Conservation (phyloP, 768 basidiomycete species). For the Naematelia encephala region DNA sequence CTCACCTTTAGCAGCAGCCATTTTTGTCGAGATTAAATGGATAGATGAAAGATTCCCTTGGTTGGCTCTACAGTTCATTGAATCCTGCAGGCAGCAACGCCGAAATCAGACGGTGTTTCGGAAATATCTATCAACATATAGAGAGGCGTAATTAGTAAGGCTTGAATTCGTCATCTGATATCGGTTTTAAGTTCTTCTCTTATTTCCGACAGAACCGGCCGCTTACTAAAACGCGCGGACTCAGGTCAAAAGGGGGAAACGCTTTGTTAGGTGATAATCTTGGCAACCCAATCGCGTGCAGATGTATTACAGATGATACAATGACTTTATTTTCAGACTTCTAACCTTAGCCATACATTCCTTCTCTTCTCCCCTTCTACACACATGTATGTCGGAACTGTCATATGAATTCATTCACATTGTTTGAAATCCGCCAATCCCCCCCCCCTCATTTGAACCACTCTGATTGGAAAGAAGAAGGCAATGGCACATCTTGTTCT, state of each 20-base stretch:
- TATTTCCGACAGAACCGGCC: neutral
- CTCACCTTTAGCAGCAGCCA: neutral
- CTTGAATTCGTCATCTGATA: no score
- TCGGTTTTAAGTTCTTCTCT: neutral
- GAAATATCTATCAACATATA: no score
- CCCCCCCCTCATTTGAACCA: slow-evolving; percentile 4
- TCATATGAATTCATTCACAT: no score
- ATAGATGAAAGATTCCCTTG: neutral
- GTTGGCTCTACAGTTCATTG: neutral
- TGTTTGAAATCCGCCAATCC: neutral
- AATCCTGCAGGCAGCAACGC: neutral
- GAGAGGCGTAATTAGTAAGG: no score
- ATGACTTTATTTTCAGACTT: no score
- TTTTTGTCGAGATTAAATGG: slow-evolving; percentile 1
- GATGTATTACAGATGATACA: no score
- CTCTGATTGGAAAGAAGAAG: slow-evolving; percentile 2
- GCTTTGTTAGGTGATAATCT: no score
- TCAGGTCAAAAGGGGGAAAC: no score
- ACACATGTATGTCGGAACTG: no score
- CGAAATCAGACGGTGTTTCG: neutral
- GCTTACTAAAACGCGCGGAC: neutral
- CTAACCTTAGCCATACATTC: no score
- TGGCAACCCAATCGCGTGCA: no score
- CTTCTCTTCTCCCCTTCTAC: no score
- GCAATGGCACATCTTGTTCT: slow-evolving; percentile 6